These are phyloP conservation scores for Aspergillus indologenus DNA, from an alignment of 495 filamentous ascomycete genomes.

Conservation along the genomic window DNA sequence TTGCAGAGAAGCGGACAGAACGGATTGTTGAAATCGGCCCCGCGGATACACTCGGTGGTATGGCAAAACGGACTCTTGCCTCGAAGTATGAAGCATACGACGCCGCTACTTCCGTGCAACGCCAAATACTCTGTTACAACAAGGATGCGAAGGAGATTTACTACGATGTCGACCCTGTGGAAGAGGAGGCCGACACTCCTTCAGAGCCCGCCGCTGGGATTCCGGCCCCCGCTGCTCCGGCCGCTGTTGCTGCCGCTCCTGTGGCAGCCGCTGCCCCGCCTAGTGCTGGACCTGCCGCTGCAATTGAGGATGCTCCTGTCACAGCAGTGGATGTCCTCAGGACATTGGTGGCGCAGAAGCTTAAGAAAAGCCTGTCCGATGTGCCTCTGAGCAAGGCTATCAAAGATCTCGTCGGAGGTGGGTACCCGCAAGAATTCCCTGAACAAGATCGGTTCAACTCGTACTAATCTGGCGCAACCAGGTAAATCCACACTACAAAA, in stretches of 20 bases:
- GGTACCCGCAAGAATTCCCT: constrained; percentile 29
- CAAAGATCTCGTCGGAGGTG: constrained; percentile 97
- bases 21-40: constrained; percentile 97
- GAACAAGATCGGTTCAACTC: too few relatives aligned
- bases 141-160: constrained; percentile 99
- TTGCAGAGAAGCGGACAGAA: constrained; percentile 92
- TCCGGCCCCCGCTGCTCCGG: constrained; percentile 26
- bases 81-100: constrained; percentile 99
- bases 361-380: constrained; percentile 89
- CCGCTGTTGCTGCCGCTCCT: constrained; percentile 48
- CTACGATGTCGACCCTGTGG: constrained; percentile 94
- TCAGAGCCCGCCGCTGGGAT: constrained; percentile 41
- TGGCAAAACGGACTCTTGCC: constrained; percentile 93
- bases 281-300: constrained; percentile 81
- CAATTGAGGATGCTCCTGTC: constrained; percentile 82
- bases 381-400: constrained; percentile 95
- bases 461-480: constrained; percentile 28
- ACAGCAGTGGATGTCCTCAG: constrained; percentile 86
- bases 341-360: constrained; percentile 92
- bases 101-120: constrained; percentile 89
- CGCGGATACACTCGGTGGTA: constrained; percentile 95
- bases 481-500: constrained; percentile 98
- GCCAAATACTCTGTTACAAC: constrained; percentile 98
- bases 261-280: constrained; percentile 58
- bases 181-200: constrained; percentile 74